Evolutionary conservation across 345 rosid genomes (phyloP).

Genomic region (Eucalyptus marginata): DNA sequence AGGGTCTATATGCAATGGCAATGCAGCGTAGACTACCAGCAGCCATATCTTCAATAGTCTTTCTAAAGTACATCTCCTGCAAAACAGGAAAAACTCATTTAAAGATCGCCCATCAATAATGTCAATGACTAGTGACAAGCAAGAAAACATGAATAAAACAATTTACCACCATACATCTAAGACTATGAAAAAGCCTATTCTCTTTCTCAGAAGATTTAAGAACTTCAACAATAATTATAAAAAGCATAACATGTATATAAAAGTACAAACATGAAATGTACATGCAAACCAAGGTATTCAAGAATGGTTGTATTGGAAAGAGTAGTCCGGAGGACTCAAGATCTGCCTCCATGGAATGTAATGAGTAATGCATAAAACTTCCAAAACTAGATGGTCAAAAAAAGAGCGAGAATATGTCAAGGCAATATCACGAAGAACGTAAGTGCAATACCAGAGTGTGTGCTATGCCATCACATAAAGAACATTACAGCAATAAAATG

Average conservation of each 20-base stretch:
- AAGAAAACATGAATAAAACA: background rate
- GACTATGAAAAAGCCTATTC: background rate
- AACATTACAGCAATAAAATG: background rate
- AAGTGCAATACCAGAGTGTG: background rate
- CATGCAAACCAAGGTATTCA: background rate
- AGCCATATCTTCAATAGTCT: constrained; percentile 83
- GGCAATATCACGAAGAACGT: background rate
- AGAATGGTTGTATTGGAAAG: background rate
- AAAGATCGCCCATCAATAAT: background rate
- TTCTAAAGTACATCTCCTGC: constrained; percentile 41
- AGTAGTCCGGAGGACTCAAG: background rate
- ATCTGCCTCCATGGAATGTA: background rate
- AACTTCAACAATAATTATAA: background rate
- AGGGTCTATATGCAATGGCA: constrained; percentile 72
- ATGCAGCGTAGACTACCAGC: constrained; percentile 82
- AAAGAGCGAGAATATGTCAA: background rate
- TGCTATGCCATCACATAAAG: background rate
- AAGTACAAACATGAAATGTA: background rate
- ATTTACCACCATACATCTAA: background rate
- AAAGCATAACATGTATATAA: background rate
- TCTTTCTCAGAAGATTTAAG: background rate
- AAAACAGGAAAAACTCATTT: background rate
- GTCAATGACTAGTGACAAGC: background rate
- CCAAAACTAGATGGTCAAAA: background rate
- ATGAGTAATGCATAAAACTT: background rate